A percentile compares a stretch with the other conserved stretches of the same genome.
Evolutionary conservation across 352 stramenopile species (phyloP).

Genomic region (Phytophthora sp.): DNA sequence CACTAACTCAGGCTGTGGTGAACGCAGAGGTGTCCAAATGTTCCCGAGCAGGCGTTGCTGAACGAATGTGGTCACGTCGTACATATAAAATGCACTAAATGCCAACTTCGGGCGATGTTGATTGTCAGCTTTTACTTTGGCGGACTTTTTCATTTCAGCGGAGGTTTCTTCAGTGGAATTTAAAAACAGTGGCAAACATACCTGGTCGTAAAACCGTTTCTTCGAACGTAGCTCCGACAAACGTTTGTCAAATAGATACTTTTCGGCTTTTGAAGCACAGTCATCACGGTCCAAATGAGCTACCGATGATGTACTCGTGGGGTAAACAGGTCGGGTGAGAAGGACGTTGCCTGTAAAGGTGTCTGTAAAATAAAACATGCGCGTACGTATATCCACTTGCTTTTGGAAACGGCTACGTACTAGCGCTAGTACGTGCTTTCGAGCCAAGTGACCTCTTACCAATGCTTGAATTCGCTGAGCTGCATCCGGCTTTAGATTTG

Average conservation of each 20-base stretch:
- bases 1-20: constrained; percentile 27
- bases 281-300: constrained; percentile 52
- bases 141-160: not conserved
- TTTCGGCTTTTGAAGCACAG: constrained; percentile 49
- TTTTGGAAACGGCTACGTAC: constrained; percentile 46
- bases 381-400: constrained; percentile 50
- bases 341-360: constrained; percentile 35
- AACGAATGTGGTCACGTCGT: constrained; percentile 46
- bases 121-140: not conserved
- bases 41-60: constrained; percentile 47
- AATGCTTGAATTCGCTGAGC: constrained; percentile 69
- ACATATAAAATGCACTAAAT: constrained; percentile 49
- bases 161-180: not conserved
- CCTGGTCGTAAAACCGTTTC: constrained; percentile 46
- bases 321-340: constrained; percentile 53
- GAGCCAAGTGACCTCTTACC: constrained; percentile 43
- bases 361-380: constrained; percentile 71
- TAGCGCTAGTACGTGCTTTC: constrained; percentile 36
- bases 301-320: constrained; percentile 31
- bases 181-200: constrained; percentile 5
- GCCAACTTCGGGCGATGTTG: constrained; percentile 33
- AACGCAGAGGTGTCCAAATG: constrained; percentile 56
- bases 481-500: constrained; percentile 48
- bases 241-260: constrained; percentile 50
- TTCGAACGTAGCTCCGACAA: constrained; percentile 47